Evolutionary conservation across 495 filamentous ascomycete genomes (phyloP), one percentile per base, ranked within the genome.

Genomic region (Neurospora intermedia): DNA sequence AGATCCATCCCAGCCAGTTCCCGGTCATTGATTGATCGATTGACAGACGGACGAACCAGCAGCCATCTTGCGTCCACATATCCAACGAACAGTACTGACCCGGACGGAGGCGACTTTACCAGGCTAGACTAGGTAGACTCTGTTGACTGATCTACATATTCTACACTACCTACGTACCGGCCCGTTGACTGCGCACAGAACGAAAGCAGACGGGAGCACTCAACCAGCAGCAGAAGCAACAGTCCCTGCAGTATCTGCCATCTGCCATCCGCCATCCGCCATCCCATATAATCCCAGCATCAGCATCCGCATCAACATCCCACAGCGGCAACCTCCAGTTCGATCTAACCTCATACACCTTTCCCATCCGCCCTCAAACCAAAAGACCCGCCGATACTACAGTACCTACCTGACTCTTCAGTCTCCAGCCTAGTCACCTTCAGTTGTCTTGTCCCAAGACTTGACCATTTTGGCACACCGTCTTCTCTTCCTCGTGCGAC

Each of bases 401-500:
- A 5, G 4, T 38, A 6, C 31, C 23, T 62, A 31, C 23, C 6
- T 31, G 54, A 31, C 54, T 31, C 54, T 62, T 59, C 23, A 59
- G 48, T 15, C 20, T 27, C 39, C 9, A 39, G 6, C 6, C 39
- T 39, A 13, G 46, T 27, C 46, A 54, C 48, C 23, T 59, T 31
- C n/a, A 20, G 35, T 38, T 6, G 7, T 59, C 48, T 27, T 59
- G 23, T 16, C 54, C 54, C 54, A 62, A 62, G 23, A 62, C 54
- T 62, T 62, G 23, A 31, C 54, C 54, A 15, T 59, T 59, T 59
- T 15, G 13, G 20, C 48, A 35, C 69, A 40, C 41, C 43, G 48
- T 74, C 70, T 41, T 72, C 73, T 69, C 74, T 70, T 69, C 23
- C 69, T 73, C 72, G 74, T 73, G 70, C 74, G 59, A 71, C 73